phyloP scores from a whole-genome alignment of 2,329 filamentous ascomycete genomes.

The Ophiostoma ips region DNA sequence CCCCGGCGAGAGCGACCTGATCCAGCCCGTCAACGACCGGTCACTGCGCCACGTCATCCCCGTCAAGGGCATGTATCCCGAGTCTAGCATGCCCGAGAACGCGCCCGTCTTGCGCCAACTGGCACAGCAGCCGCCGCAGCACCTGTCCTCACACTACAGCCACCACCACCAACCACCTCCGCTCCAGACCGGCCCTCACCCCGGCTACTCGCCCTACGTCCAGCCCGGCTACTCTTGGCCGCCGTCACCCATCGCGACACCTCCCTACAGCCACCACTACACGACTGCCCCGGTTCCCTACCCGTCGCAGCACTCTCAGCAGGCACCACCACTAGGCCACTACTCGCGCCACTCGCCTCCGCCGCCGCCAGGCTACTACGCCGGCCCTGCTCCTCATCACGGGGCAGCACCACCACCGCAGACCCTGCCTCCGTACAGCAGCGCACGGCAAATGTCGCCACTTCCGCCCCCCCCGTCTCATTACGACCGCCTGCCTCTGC shows the following conservation, averaged over 20 bases:
- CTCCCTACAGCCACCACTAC: slow-evolving; percentile 36
- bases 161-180: slow-evolving; percentile 12
- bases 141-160: slow-evolving; percentile 9
- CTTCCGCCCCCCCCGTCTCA: slow-evolving; percentile 12
- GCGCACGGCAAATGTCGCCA: neutral
- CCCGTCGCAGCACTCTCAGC: slow-evolving; percentile 12
- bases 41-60: slow-evolving; percentile 70
- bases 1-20: slow-evolving; percentile 55
- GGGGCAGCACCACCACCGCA: neutral
- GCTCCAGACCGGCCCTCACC: slow-evolving; percentile 9
- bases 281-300: slow-evolving; percentile 23
- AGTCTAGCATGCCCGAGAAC: slow-evolving; percentile 75
- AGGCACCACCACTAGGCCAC: slow-evolving; percentile 10
- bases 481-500: slow-evolving; percentile 10
- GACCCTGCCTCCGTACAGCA: slow-evolving; percentile 9
- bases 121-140: slow-evolving; percentile 9
- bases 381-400: slow-evolving; percentile 1
- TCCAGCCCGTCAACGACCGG: slow-evolving; percentile 71
- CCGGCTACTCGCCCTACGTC: slow-evolving; percentile 22
- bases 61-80: slow-evolving; percentile 90
- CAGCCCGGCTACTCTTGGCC: slow-evolving; percentile 38
- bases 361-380: slow-evolving; percentile 18
- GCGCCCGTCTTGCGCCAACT: slow-evolving; percentile 21
- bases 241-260: slow-evolving; percentile 40
- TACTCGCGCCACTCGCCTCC: slow-evolving; percentile 17